These are phyloP conservation scores for Kregervanrija pseudodelftensis DNA, from an alignment of 805 yeast species.

Conservation along the genomic window DNA sequence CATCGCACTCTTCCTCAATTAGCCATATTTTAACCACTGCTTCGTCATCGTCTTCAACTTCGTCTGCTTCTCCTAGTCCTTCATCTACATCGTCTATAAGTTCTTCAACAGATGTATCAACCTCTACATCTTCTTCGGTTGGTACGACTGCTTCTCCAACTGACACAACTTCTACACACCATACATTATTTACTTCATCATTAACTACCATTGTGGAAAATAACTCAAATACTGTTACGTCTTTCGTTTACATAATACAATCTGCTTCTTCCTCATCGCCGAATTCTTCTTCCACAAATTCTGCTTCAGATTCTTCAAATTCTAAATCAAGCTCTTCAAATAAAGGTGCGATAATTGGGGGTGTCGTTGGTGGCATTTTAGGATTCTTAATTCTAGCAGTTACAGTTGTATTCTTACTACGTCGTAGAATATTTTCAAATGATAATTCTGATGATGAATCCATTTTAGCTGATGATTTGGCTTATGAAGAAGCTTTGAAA, in stretches of 20 bases:
- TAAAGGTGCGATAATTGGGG: conserved; percentile 31
- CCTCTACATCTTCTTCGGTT: conserved; percentile 4
- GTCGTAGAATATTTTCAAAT: conserved; percentile 28
- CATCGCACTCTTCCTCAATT: conserved; percentile 11
- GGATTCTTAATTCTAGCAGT: conserved; percentile 23
- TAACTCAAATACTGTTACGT: conserved; percentile 20
- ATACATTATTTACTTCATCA: conserved; percentile 6
- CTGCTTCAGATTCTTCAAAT: conserved; percentile 18
- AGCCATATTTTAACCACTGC: conserved; percentile 1
- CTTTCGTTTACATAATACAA: conserved; percentile 23
- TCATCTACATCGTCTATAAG: conserved; percentile 6
- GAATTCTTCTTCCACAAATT: conserved; percentile 7
- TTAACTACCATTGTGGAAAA: conserved; percentile 12
- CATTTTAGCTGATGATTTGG: conserved; percentile 45
- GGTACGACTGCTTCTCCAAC: conserved; percentile 1
- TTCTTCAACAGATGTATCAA: conserved; percentile 1
- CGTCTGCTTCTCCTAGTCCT: conserved; percentile 13
- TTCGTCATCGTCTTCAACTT: conserved; percentile 9
- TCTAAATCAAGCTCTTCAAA: conserved; percentile 4
- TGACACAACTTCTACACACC: neutral
- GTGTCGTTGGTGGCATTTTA: conserved; percentile 30
- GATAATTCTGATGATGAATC: conserved; percentile 29
- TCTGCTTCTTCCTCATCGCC: conserved; percentile 15
- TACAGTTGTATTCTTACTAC: conserved; percentile 26
- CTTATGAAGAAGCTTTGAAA: conserved; percentile 50